phyloP scores from a whole-genome alignment of 2,329 filamentous ascomycete genomes.

The Coleophoma cylindrospora region DNA sequence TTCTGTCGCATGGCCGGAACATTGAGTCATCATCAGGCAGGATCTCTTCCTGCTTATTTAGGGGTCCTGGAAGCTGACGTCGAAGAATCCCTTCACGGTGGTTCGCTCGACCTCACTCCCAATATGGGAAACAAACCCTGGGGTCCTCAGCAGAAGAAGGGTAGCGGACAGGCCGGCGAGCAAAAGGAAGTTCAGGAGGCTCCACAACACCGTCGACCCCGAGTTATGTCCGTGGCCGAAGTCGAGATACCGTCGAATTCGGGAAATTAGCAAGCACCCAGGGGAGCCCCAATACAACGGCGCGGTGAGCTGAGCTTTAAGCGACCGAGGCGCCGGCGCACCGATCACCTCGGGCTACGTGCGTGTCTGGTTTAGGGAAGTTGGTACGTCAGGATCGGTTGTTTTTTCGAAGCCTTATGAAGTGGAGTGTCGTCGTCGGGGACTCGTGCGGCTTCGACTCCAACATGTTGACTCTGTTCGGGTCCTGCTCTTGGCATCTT shows the following conservation, averaged over 20 bases:
- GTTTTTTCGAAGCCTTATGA: background rate
- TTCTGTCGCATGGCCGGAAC: too few species aligned
- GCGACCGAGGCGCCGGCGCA: background rate
- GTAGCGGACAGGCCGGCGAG: too few species aligned
- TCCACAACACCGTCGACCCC: background rate
- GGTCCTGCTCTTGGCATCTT: background rate
- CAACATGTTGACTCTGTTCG: background rate
- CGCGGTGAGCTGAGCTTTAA: background rate
- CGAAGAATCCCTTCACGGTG: too few species aligned
- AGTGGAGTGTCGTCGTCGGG: background rate
- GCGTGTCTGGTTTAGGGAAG: background rate
- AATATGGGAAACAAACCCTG: too few species aligned
- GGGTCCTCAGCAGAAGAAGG: too few species aligned
- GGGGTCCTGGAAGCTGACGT: too few species aligned
- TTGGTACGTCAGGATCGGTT: background rate
- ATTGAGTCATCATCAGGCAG: too few species aligned
- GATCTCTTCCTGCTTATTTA: too few species aligned
- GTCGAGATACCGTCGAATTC: background rate
- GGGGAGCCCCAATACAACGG: background rate
- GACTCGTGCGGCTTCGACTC: background rate
- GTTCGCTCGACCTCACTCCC: too few species aligned
- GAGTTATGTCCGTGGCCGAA: background rate
- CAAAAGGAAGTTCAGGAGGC: too few species aligned
- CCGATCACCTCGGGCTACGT: background rate
- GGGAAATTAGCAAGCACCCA: background rate